These are phyloP conservation scores for Liquidambar formosana DNA, from an alignment of 164 flowering plant species.

Conservation along the genomic window DNA sequence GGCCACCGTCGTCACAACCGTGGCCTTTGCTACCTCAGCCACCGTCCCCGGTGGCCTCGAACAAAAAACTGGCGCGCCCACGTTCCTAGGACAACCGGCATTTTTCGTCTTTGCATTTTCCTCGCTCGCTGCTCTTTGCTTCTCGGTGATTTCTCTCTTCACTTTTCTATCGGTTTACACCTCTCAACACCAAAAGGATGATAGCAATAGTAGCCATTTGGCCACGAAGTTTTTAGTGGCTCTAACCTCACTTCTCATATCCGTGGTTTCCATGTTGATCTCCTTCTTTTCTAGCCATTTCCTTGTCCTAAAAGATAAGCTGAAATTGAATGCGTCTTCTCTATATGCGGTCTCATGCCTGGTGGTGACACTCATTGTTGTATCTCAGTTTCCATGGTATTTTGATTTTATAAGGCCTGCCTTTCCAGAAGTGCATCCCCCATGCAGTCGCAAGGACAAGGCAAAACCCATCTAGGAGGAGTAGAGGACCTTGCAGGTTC, in stretches of 20 bases:
- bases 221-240: constrained; percentile 21
- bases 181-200: constrained; percentile 17
- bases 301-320: constrained; percentile 19
- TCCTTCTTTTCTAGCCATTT: constrained; percentile 30
- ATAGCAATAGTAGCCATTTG: constrained; percentile 9
- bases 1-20: constrained; percentile 24
- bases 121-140: constrained; percentile 25
- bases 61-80: constrained; percentile 7
- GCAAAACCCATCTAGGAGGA: no score
- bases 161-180: constrained; percentile 32
- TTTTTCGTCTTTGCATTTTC: constrained; percentile 26
- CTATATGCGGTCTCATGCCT: constrained; percentile 12
- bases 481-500: no score
- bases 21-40: constrained; percentile 34
- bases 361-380: constrained; percentile 16
- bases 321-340: constrained; percentile 10
- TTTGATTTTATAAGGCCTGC: constrained; percentile 21
- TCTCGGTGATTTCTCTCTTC: constrained; percentile 23
- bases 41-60: constrained; percentile 25
- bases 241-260: constrained; percentile 23
- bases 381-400: constrained; percentile 21
- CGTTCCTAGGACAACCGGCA: constrained; percentile 12
- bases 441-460: no score
- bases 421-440: no score
- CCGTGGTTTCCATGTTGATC: constrained; percentile 26